Evolutionary conservation across 108 stramenopile genomes (phyloP).

Genomic region (Nitzschia inconspicua): DNA sequence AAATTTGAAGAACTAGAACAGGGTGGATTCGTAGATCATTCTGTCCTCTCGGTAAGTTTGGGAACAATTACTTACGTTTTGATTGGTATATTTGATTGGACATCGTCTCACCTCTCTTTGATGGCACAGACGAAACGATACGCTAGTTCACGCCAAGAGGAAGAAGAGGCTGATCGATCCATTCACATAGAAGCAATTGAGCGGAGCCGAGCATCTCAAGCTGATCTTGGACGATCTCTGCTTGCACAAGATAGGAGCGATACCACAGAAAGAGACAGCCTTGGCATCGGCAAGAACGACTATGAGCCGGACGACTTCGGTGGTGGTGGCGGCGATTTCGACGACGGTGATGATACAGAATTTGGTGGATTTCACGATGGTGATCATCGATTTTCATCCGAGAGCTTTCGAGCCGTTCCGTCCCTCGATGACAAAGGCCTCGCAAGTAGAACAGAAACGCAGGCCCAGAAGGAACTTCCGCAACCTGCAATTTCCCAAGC

Average conservation of each 20-base stretch:
- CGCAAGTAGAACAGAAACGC: background rate
- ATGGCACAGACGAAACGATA: constrained; percentile 25
- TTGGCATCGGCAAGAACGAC: constrained; percentile 4
- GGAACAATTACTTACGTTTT: background rate
- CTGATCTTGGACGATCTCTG: constrained; percentile 43
- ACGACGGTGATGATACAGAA: constrained; percentile 34
- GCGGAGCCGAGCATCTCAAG: constrained; percentile 52
- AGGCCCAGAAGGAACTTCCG: background rate
- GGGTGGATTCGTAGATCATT: constrained; percentile 56
- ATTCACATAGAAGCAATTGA: constrained; percentile 82
- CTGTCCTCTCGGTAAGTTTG: constrained; percentile 13
- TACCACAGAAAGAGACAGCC: constrained; percentile 22
- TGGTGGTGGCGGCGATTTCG: constrained; percentile 34
- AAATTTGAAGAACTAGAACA: constrained; percentile 54
- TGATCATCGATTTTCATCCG: constrained; percentile 27
- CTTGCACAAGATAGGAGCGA: constrained; percentile 38
- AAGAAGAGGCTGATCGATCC: constrained; percentile 74
- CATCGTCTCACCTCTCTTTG: background rate
- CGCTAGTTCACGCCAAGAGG: constrained; percentile 60
- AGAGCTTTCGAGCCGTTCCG: constrained; percentile 35
- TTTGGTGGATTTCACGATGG: constrained; percentile 8
- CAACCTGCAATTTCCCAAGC: constrained; percentile 31
- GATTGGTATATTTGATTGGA: background rate
- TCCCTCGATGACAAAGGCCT: background rate
- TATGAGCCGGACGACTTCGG: constrained; percentile 15